Base-by-base conservation (phyloP, 1,284 basidiomycete genomes). In the Pterula multifida region DNA sequence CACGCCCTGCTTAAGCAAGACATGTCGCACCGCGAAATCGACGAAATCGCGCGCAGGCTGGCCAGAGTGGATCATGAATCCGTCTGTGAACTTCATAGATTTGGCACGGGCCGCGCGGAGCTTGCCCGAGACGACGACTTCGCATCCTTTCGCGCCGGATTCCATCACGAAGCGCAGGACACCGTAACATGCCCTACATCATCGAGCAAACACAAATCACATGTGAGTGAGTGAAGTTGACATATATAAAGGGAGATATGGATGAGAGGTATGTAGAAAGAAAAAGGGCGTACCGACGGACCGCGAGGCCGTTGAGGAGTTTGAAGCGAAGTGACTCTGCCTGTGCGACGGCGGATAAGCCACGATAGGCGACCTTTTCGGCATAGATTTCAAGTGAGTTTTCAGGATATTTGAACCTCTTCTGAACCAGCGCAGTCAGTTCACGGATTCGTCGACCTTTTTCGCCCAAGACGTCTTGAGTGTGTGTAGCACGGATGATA, bases 91-190 rank as follows among this genome's bases (percentile, higher is more conserved):
- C 75, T 99, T 99, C 96, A 98, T 98, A 47, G 91, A 90, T 76
- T 99, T 99, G 66, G 96, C 96, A 81, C 94, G 93, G 60, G 96
- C 96, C 62, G 95, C 96, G 69, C 96, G 93, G 63, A 99, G 90
- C 74, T 99, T 99, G 67, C 96, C 96, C 58, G 95, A 98, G 58
- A 99, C 93, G 65, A 98, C 91, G 58, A 99, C 96, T 73, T 99
- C 96, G 67, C 94, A 98, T 72, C 96, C 96, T 78, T 98, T 98
- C 60, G 96, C 96, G 61, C 91, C 91, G 53, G 94, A 97, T 76
- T 99, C 96, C 96, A 99, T 99, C 61, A 99, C 93, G 79, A 98
- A 99, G 64, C 96, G 92, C 65, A 99, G 92, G 61, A 99, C 96
- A 90, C 96, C 96, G 70, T 98, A 99, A 75, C 95, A 98, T 54